Evolutionary conservation across 345 rosid genomes (phyloP), one percentile per base, ranked within the genome.

Genomic region (Garcia nutans): DNA sequence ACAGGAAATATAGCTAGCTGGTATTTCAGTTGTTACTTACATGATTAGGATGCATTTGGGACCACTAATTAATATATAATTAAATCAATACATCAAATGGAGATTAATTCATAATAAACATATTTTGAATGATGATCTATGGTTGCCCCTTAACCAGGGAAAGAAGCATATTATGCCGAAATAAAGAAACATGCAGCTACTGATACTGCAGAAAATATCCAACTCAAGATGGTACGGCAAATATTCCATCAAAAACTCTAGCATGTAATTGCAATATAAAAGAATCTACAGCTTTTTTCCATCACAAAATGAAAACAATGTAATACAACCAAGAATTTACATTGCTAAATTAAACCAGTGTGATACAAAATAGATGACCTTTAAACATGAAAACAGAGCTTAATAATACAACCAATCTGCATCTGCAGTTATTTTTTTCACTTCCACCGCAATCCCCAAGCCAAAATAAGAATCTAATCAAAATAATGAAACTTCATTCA

Each of bases 401-500:
- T 9, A 41, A 26, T 10, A 56, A 10, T 4, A 55, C 62, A 65
- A 37, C 52, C 72, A 65, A 65, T n/a, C 52, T 57, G 59, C 61
- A 23, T 2, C 17, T 33, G 71, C 77, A 52, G 71, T 65, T 65
- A 65, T 74, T 74, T 50, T 13, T 19, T 47, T 45, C 63, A 24
- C 11, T 31, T 24, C 31, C 16, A 28, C 63, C 16, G 9, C 15
- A 24, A 9, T 31, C 55, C 49, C 49, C 54, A 16, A 17, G 17
- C 57, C 77, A 68, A 71, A 65, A 49, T 68, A 71, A 28, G 64
- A 65, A 72, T 75, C 64, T 47, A 55, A 71, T 2, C 58, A 22
- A 64, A 70, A 49, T 73, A 78, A 31, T 54, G 58, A 17, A 54
- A 54, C 58, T 54, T 8, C 58, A 42, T n/a, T 16, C 73, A 62